Evolutionary conservation across 164 flowering plant genomes (phyloP).

Genomic region (Nymphaea colorata): DNA sequence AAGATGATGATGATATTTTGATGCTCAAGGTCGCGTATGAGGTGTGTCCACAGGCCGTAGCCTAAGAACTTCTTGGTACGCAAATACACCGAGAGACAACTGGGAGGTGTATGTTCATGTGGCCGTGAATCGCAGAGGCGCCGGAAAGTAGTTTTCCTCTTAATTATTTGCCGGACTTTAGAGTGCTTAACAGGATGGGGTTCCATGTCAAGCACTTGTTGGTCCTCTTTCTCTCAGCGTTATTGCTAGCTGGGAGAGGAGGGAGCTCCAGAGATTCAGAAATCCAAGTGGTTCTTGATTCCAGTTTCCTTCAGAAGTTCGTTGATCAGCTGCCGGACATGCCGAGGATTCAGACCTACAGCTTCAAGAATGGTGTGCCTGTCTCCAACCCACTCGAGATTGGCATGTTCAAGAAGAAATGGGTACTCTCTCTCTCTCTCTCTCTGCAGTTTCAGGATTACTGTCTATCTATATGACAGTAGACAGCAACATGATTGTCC

Average conservation of each 20-base stretch:
- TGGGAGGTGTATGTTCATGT: too few relatives aligned
- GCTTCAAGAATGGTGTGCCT: slow-evolving; percentile 26
- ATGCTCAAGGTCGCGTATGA: too few relatives aligned
- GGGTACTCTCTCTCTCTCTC: slow-evolving; percentile 31
- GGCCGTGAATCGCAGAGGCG: too few relatives aligned
- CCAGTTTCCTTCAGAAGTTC: slow-evolving; percentile 36
- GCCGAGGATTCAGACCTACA: slow-evolving; percentile 49
- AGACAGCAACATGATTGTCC: neutral
- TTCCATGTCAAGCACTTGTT: neutral
- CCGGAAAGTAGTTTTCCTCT: too few relatives aligned
- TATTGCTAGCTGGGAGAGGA: neutral
- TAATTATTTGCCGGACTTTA: too few relatives aligned
- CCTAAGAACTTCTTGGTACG: too few relatives aligned
- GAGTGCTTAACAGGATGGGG: neutral
- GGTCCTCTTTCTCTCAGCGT: neutral
- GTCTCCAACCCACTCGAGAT: slow-evolving; percentile 38
- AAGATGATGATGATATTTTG: too few relatives aligned
- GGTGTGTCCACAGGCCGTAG: too few relatives aligned
- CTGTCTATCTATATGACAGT: neutral
- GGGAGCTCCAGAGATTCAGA: neutral
- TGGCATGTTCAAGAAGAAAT: slow-evolving; percentile 62
- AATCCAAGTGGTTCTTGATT: neutral
- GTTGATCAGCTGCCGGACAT: slow-evolving; percentile 73
- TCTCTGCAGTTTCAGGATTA: neutral
- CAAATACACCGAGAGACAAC: too few relatives aligned